Conservation (phyloP, 1,284 basidiomycete genomes). For the Trametes pubescens region DNA sequence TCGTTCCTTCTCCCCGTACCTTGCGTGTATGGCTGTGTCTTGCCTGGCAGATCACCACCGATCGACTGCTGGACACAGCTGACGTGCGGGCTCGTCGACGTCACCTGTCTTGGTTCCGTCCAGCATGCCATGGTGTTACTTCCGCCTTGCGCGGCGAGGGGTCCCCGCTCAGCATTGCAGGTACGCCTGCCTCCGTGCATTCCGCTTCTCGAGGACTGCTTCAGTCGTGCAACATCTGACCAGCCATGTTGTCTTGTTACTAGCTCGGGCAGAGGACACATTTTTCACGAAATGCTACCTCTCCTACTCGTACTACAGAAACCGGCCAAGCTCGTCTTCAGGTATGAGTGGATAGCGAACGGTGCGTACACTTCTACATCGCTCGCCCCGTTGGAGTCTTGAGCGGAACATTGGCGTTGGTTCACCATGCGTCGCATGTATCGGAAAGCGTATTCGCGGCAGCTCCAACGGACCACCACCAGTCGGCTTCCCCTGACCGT, state of each 20-base stretch:
- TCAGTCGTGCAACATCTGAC: neutral
- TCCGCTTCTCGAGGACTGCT: neutral
- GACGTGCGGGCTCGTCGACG: neutral
- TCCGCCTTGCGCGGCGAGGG: neutral
- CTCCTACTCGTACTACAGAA: no score
- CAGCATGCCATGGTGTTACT: neutral
- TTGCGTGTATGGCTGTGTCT: neutral
- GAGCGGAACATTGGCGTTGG: neutral
- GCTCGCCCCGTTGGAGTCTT: neutral
- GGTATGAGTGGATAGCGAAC: neutral
- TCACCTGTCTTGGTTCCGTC: constrained; percentile 7
- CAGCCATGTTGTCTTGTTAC: neutral
- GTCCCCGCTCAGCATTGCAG: neutral
- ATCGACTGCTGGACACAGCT: no score
- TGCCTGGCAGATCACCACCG: no score
- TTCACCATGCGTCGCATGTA: neutral
- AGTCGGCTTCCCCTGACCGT: constrained; percentile 8
- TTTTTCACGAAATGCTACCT: no score
- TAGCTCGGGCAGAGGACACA: no score
- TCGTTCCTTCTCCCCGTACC: constrained; percentile 1
- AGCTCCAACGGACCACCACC: neutral
- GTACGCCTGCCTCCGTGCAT: neutral
- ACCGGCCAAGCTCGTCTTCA: no score
- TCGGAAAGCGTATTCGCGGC: constrained; percentile 3
- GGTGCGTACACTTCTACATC: neutral